A percentile compares a stretch with the other conserved stretches of the same genome.
Conservation (phyloP, 805 yeast genomes). For the Cyberlindnera euphorbiae region DNA sequence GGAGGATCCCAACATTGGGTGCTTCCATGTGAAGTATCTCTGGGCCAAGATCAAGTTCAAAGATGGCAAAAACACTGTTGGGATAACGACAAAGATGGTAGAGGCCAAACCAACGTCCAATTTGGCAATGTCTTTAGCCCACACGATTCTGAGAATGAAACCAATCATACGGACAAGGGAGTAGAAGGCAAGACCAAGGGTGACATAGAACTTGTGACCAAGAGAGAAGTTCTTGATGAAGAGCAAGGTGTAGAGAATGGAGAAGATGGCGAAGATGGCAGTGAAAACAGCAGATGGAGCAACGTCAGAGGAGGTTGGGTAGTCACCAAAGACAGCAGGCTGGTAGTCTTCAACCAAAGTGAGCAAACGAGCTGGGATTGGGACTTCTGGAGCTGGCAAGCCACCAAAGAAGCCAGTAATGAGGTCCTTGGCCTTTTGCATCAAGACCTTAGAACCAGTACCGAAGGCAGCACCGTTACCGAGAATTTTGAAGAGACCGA, state of each 20-base stretch:
- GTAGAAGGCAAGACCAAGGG: conserved; percentile 51
- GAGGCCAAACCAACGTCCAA: conserved; percentile 50
- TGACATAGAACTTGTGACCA: conserved; percentile 56
- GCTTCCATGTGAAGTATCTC: conserved; percentile 73
- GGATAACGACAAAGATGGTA: conserved; percentile 51
- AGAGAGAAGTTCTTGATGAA: conserved; percentile 44
- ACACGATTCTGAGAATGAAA: conserved; percentile 50
- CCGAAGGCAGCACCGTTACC: conserved; percentile 25
- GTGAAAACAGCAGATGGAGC: conserved; percentile 59
- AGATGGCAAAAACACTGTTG: conserved; percentile 54
- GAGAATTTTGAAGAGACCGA: conserved; percentile 22
- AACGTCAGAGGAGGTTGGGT: conserved; percentile 46
- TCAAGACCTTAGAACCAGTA: conserved; percentile 23
- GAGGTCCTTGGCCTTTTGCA: conserved; percentile 15
- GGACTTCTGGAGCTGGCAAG: conserved; percentile 1
- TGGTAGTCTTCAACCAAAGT: conserved; percentile 29
- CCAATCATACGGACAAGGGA: conserved; percentile 53
- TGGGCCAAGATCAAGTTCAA: conserved; percentile 64
- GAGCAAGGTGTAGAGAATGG: conserved; percentile 39
- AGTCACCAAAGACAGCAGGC: conserved; percentile 57
- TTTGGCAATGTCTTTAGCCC: conserved; percentile 47
- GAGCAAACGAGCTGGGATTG: conserved; percentile 17
- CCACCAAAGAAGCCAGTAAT: conserved; percentile 21
- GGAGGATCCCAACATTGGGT: conserved; percentile 61
- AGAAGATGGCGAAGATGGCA: conserved; percentile 46